Evolutionary conservation across 2,329 filamentous ascomycete genomes (phyloP).

Genomic region (Neophaeococcomyces mojaviensis): DNA sequence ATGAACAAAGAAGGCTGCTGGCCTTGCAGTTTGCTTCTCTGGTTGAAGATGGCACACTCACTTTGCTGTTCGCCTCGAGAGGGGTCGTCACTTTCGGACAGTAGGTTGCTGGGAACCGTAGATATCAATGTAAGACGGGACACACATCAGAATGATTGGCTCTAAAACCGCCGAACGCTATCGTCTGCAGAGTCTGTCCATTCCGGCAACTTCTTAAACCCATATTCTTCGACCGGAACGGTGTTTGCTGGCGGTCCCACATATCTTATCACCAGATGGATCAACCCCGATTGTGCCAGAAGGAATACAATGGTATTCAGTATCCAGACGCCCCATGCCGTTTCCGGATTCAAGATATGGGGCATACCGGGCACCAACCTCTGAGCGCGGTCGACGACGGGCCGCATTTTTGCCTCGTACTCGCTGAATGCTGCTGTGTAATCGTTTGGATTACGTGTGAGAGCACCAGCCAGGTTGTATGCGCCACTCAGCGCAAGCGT

Average conservation of each 20-base stretch:
- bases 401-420: conserved; percentile 22
- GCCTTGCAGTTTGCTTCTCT: too few relatives aligned
- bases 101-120: too few relatives aligned
- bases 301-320: conserved; percentile 8
- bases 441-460: conserved; percentile 5
- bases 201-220: conserved; percentile 18
- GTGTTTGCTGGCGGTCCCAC: conserved; percentile 21
- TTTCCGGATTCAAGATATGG: conserved; percentile 14
- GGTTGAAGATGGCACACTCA: too few relatives aligned
- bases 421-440: conserved; percentile 18
- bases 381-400: conserved; percentile 23
- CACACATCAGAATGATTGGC: too few relatives aligned
- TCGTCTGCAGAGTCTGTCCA: too few relatives aligned
- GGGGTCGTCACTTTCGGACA: too few relatives aligned
- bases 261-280: conserved; percentile 12
- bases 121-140: too few relatives aligned
- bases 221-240: conserved; percentile 25
- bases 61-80: too few relatives aligned
- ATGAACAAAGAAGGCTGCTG: too few relatives aligned
- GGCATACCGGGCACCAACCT: conserved; percentile 22
- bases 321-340: conserved; percentile 20
- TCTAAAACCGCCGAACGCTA: too few relatives aligned
- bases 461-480: conserved; percentile 15
- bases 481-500: conserved; percentile 14
- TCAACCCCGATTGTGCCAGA: conserved; percentile 8